Base-by-base conservation (phyloP, 2,329 filamentous ascomycete species). In the Pseudocercospora macadamiae region DNA sequence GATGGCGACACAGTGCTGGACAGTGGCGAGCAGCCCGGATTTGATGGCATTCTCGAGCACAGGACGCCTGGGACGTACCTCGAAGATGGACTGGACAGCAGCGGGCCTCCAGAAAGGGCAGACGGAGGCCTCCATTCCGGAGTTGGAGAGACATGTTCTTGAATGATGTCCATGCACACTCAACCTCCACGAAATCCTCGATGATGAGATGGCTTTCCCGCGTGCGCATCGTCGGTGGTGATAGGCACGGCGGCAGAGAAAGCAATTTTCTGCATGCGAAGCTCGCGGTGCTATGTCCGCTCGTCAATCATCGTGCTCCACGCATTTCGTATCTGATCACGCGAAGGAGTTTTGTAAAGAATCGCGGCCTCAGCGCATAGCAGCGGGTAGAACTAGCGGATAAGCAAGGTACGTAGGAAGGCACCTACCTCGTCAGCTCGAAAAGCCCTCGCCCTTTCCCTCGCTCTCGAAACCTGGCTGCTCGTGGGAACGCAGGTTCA, bases 111-210 rank as follows among this genome's bases (percentile, higher is more conserved):
- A 6, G 63, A 66, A 53, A 67, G 55, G 57, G 62, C 65, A n/a
- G 69, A 71, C 26, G 57, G 28, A 39, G 69, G 65, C 60, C 68
- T 66, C 66, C 68, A 66, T 64, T 65, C 65, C 57, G 66, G 62
- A 39, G 66, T 64, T 39, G 48, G 47, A 26, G 59, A 54, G 49
- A 39, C 69, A 68, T 71, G 62, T 60, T 65, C 59, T 51, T 54
- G 39, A 23, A 9, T 19, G 39, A 44, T 52, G 58, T 70, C 70
- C 69, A 70, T 71, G 53, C 55, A 67, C 60, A 42, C 54, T 60
- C 44, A n/a, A n/a, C n/a, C n/a, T 28, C 37, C 34, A 44, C 18
- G 16, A 44, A 8, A 8, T 45, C 10, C 14, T 45, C 18, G 18
- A 45, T n/a, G 39, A 45, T 45, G 9, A 14, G 2, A 6, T 25